Percentiles rank a stretch among this genome's conserved stretches.
phyloP scores from a whole-genome alignment of 2,329 filamentous ascomycete genomes.

The Penicillium sp. region DNA sequence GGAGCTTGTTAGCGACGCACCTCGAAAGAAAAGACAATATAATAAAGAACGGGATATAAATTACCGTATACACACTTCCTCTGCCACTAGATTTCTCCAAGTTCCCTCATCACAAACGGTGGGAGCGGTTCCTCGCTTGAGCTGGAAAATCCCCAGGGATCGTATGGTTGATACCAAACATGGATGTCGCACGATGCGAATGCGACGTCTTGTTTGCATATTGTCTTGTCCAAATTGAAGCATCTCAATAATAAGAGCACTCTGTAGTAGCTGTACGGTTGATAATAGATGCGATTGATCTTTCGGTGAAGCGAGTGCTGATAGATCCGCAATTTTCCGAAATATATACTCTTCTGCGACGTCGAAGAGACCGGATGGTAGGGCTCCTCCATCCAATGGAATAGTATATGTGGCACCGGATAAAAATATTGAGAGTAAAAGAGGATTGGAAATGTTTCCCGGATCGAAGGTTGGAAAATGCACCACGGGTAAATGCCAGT shows the following conservation, averaged over 20 bases:
- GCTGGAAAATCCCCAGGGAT: constrained; percentile 29
- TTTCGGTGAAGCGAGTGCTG: constrained; percentile 13
- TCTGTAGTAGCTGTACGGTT: constrained; percentile 29
- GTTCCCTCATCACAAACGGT: constrained; percentile 18
- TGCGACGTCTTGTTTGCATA: constrained; percentile 30
- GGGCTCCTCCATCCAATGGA: constrained; percentile 16
- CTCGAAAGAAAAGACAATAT: neutral
- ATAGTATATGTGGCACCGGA: constrained; percentile 30
- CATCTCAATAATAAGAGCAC: constrained; percentile 35
- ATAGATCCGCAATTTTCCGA: constrained; percentile 25
- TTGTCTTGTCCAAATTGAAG: constrained; percentile 34
- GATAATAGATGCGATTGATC: constrained; percentile 10
- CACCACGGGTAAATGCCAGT: constrained; percentile 35
- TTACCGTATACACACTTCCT: constrained; percentile 32
- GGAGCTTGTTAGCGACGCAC: neutral
- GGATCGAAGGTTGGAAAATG: constrained; percentile 36
- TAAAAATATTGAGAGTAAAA: constrained; percentile 31
- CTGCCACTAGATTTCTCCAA: constrained; percentile 27
- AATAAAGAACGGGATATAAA: neutral
- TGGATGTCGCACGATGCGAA: constrained; percentile 34
- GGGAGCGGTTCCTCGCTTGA: constrained; percentile 22
- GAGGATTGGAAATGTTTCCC: constrained; percentile 24
- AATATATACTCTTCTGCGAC: constrained; percentile 35
- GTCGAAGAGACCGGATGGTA: constrained; percentile 27
- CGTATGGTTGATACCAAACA: constrained; percentile 33